Conservation (phyloP, 495 filamentous ascomycete species). For the Xylaria cubensis region DNA sequence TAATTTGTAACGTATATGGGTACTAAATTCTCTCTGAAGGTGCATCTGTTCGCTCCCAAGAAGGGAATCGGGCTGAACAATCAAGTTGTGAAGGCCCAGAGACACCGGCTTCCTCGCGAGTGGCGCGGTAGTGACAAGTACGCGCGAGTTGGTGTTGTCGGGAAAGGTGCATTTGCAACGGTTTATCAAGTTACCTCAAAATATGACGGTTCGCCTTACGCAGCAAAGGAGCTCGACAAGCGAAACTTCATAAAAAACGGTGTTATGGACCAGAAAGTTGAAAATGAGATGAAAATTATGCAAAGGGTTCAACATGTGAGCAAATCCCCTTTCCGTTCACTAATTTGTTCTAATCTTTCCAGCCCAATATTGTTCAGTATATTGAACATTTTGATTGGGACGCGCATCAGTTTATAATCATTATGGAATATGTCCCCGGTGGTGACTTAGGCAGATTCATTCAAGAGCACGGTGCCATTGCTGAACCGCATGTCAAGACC, state of each 20-base stretch:
- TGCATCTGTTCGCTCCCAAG: conserved; percentile 38
- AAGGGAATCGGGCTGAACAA: conserved; percentile 5
- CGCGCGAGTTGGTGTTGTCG: conserved; percentile 79
- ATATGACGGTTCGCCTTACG: conserved; percentile 78
- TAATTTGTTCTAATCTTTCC: conserved; percentile 31
- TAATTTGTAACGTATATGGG: not conserved
- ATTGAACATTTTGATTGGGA: conserved; percentile 82
- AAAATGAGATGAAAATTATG: conserved; percentile 97
- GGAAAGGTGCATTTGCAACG: conserved; percentile 91
- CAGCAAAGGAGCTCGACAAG: conserved; percentile 92
- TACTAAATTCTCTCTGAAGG: conserved; percentile 31
- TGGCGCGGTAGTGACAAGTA: conserved; percentile 87
- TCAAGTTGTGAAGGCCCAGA: not conserved
- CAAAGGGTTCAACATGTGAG: conserved; percentile 80
- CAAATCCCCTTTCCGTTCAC: conserved; percentile 21
- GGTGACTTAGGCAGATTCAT: conserved; percentile 85
- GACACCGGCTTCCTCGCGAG: conserved; percentile 48
- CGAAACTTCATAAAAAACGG: conserved; percentile 87
- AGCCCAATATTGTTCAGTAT: conserved; percentile 92
- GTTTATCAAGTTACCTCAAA: conserved; percentile 86
- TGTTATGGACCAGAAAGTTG: conserved; percentile 80
- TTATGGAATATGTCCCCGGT: conserved; percentile 91
- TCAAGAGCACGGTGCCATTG: conserved; percentile 61
- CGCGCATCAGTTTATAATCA: conserved; percentile 80
- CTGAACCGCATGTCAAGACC: conserved; percentile 69